phyloP scores from a whole-genome alignment of 2,329 filamentous ascomycete species.

The Stemphylium lycopersici region DNA sequence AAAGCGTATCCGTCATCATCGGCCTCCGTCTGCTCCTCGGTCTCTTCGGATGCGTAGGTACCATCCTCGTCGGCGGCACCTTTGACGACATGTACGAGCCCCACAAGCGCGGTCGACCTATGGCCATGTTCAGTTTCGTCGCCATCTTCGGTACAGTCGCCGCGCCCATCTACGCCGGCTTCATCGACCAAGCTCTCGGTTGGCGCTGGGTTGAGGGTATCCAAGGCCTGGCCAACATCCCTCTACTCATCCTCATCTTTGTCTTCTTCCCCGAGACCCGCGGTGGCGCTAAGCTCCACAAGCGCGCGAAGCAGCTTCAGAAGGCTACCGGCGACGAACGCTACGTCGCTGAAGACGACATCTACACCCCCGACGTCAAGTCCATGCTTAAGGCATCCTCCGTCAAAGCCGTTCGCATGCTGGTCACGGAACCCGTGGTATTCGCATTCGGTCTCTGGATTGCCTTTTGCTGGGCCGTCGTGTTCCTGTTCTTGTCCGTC shows the following conservation, averaged over 20 bases:
- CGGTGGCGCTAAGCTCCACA: slow-evolving; percentile 56
- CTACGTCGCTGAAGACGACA: slow-evolving; percentile 58
- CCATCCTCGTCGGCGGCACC: slow-evolving; percentile 35
- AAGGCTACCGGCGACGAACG: slow-evolving; percentile 57
- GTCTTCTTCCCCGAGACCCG: slow-evolving; percentile 53
- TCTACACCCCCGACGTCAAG: slow-evolving; percentile 58
- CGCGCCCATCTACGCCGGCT: slow-evolving; percentile 61
- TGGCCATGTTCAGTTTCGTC: slow-evolving; percentile 39
- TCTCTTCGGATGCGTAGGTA: slow-evolving; percentile 37
- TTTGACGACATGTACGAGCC: slow-evolving; percentile 40
- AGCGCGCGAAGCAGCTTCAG: slow-evolving; percentile 57
- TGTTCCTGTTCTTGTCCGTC: slow-evolving; percentile 59
- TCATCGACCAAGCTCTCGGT: slow-evolving; percentile 59
- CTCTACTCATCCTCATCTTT: slow-evolving; percentile 54
- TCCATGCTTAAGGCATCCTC: slow-evolving; percentile 56
- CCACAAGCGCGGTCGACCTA: slow-evolving; percentile 33
- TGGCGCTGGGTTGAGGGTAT: slow-evolving; percentile 63
- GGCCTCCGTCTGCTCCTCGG: slow-evolving; percentile 35
- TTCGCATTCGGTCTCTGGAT: slow-evolving; percentile 61
- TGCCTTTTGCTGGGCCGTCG: slow-evolving; percentile 60
- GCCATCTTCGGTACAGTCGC: slow-evolving; percentile 55
- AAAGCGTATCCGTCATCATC: slow-evolving; percentile 33
- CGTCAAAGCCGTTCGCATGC: slow-evolving; percentile 60
- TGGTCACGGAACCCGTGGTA: slow-evolving; percentile 57
- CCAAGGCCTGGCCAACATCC: slow-evolving; percentile 59